These are phyloP conservation scores for Monosporascus sp. DNA, from an alignment of 2,329 filamentous ascomycete species.

Conservation along the genomic window DNA sequence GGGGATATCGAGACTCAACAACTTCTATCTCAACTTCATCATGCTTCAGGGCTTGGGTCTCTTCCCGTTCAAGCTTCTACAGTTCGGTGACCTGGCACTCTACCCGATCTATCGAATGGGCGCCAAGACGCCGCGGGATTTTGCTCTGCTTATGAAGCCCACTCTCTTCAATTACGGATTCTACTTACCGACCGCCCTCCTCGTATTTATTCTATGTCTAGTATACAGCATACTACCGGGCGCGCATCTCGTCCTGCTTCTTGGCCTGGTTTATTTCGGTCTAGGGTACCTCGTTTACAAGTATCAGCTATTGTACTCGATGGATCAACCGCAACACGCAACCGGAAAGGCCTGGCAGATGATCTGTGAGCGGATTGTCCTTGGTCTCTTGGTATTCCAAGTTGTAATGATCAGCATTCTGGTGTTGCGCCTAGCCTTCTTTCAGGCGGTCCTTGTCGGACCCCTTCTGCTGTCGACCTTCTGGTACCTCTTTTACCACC, in stretches of 20 bases:
- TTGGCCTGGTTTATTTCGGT: constrained; percentile 77
- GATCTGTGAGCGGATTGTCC: constrained; percentile 85
- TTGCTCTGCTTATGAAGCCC: constrained; percentile 73
- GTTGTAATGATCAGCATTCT: constrained; percentile 85
- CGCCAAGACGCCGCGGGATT: constrained; percentile 86
- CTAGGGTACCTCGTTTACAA: constrained; percentile 90
- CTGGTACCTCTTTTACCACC: constrained; percentile 85
- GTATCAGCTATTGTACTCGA: constrained; percentile 95
- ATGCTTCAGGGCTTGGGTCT: constrained; percentile 90
- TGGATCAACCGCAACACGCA: constrained; percentile 93
- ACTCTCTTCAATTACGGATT: constrained; percentile 94
- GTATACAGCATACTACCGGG: constrained; percentile 84
- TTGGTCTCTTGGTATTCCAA: constrained; percentile 85
- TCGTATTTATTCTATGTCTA: constrained; percentile 91
- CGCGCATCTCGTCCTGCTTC: constrained; percentile 75
- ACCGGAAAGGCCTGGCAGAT: constrained; percentile 94
- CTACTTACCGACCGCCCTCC: constrained; percentile 84
- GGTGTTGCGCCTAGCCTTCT: constrained; percentile 67
- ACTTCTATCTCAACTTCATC: constrained; percentile 92
- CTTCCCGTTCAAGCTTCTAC: constrained; percentile 84
- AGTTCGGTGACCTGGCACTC: constrained; percentile 78
- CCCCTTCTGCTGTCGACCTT: constrained; percentile 76
- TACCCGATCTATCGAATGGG: constrained; percentile 75
- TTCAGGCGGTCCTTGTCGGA: constrained; percentile 64
- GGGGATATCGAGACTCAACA: constrained; percentile 67